Evolutionary conservation across 306 rosid species (phyloP).

Genomic region (Gastrolobium villosum): DNA sequence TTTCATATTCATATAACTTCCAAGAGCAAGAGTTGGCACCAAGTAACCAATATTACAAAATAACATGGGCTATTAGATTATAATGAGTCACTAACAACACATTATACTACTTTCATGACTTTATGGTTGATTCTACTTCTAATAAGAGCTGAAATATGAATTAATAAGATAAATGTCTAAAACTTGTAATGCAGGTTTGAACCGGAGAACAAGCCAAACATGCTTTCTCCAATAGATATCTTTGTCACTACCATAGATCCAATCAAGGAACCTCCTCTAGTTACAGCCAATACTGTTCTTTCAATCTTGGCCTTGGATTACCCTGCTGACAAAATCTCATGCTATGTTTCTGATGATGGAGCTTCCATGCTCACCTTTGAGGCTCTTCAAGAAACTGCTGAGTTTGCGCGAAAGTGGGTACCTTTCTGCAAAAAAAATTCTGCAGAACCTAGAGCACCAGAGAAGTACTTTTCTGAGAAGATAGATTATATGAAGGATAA

Average conservation of each 20-base stretch:
- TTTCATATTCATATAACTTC: constrained; percentile 12
- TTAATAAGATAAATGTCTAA: constrained; percentile 29
- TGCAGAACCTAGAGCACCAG: constrained; percentile 93
- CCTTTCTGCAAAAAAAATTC: constrained; percentile 87
- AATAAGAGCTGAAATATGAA: constrained; percentile 19
- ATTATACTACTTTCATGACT: background rate
- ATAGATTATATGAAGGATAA: constrained; percentile 93
- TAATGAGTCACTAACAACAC: constrained; percentile 21
- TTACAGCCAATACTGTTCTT: constrained; percentile 92
- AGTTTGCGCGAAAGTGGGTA: constrained; percentile 92
- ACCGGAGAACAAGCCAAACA: constrained; percentile 84
- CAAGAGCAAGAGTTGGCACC: constrained; percentile 5
- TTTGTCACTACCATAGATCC: constrained; percentile 95
- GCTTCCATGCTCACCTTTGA: constrained; percentile 97
- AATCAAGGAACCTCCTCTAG: constrained; percentile 93
- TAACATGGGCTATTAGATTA: background rate
- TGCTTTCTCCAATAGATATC: constrained; percentile 83
- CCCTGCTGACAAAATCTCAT: constrained; percentile 86
- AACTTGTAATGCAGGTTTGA: constrained; percentile 73
- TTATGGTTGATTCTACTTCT: background rate
- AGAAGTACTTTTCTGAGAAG: constrained; percentile 90
- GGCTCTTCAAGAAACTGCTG: constrained; percentile 94
- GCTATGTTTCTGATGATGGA: constrained; percentile 96
- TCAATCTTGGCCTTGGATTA: constrained; percentile 94
- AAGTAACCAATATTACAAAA: background rate